phyloP scores from a whole-genome alignment of 1,284 basidiomycete genomes.

The Phaffia rhodozyma region DNA sequence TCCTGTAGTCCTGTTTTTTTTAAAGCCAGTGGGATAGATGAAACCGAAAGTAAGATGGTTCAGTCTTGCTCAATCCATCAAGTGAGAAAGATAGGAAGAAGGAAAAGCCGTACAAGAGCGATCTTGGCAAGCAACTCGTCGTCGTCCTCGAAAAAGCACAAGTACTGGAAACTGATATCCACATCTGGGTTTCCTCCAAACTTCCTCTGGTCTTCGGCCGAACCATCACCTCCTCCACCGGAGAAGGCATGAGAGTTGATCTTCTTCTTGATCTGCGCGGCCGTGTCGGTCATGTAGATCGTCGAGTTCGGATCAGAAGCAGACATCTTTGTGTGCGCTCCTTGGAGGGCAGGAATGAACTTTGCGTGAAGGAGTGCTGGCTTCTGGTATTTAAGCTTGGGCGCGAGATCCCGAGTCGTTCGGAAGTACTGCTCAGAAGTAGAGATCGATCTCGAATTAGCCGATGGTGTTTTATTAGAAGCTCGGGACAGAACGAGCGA shows the following conservation, averaged over 20 bases:
- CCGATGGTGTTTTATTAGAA: too few relatives aligned
- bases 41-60: background rate
- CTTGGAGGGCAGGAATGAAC: constrained; percentile 97
- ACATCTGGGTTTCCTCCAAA: constrained; percentile 89
- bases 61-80: background rate
- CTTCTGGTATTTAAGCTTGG: constrained; percentile 89
- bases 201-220: constrained; percentile 66
- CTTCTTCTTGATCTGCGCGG: constrained; percentile 94
- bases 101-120: constrained; percentile 48
- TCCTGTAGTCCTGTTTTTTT: constrained; percentile 64
- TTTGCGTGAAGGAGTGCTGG: constrained; percentile 86
- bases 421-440: constrained; percentile 60
- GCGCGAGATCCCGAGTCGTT: constrained; percentile 86
- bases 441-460: too few relatives aligned
- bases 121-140: constrained; percentile 71
- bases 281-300: constrained; percentile 92
- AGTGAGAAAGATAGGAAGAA: background rate
- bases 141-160: constrained; percentile 94
- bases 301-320: constrained; percentile 80
- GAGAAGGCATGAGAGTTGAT: constrained; percentile 88
- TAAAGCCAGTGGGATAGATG: constrained; percentile 5
- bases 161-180: constrained; percentile 91
- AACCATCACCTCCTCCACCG: constrained; percentile 46
- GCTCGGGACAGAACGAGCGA: too few relatives aligned
- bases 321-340: constrained; percentile 98